These are phyloP conservation scores for Aspergillus conjunctus DNA, from an alignment of 495 filamentous ascomycete genomes.

Conservation along the genomic window DNA sequence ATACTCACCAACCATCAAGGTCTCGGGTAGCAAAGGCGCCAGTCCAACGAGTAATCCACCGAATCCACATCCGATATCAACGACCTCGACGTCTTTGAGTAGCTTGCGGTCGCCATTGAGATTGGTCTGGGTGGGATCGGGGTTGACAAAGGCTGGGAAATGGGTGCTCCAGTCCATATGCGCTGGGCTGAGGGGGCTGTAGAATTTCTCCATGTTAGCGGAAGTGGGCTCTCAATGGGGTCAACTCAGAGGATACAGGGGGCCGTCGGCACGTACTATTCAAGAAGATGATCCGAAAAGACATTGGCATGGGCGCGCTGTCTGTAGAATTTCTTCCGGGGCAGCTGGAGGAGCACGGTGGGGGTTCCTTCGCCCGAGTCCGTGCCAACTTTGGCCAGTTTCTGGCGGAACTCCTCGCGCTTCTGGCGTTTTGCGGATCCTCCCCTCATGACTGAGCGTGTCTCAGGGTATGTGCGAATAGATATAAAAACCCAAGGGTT, in stretches of 20 bases:
- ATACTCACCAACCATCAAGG: slow-evolving; percentile 71
- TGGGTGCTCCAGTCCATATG: slow-evolving; percentile 89
- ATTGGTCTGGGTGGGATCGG: slow-evolving; percentile 36
- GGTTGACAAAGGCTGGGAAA: slow-evolving; percentile 71
- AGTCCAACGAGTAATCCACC: slow-evolving; percentile 88
- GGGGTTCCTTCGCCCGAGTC: slow-evolving; percentile 24
- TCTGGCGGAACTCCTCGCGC: slow-evolving; percentile 69
- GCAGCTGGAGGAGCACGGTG: slow-evolving; percentile 53
- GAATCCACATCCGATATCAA: slow-evolving; percentile 96
- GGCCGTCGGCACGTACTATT: slow-evolving; percentile 88
- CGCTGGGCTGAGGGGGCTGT: slow-evolving; percentile 75
- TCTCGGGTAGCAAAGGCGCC: slow-evolving; percentile 76
- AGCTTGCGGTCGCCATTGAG: slow-evolving; percentile 47
- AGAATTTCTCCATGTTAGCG: neutral
- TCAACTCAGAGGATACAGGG: neutral
- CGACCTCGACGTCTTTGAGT: slow-evolving; percentile 78
- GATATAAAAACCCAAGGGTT: no score
- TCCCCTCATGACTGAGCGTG: slow-evolving; percentile 45
- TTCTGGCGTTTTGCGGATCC: slow-evolving; percentile 67
- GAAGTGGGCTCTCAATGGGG: neutral
- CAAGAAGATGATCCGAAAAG: slow-evolving; percentile 88
- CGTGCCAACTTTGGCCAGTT: slow-evolving; percentile 29
- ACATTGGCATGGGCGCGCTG: slow-evolving; percentile 97
- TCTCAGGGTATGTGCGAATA: neutral
- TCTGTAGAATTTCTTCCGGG: slow-evolving; percentile 92